Percentiles rank a stretch among this genome's conserved stretches.
These are phyloP conservation scores for Iberis amara DNA, from an alignment of 441 rosid genomes.

Conservation along the genomic window DNA sequence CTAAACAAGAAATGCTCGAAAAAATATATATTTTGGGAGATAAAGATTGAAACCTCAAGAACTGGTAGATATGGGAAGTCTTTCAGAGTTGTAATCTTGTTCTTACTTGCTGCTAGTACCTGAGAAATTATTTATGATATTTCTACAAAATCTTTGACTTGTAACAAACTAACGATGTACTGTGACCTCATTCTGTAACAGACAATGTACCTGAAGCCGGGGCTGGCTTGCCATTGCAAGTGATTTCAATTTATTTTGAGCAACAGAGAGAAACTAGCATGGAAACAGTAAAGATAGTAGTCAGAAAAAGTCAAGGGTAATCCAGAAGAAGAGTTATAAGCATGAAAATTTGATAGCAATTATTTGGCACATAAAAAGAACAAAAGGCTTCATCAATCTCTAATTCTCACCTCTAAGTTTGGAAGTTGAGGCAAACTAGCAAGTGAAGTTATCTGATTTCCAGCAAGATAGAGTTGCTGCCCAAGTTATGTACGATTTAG, in stretches of 20 bases:
- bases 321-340: slow-evolving; percentile 9
- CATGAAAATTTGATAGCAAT: slow-evolving; percentile 9
- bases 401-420: slow-evolving; percentile 74
- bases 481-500: slow-evolving; percentile 30
- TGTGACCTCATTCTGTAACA: slow-evolving; percentile 23
- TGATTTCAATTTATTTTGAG: slow-evolving; percentile 93
- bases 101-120: slow-evolving; percentile 99
- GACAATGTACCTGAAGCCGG: slow-evolving; percentile 73
- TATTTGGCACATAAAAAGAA: slow-evolving; percentile 1
- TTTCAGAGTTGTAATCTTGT: slow-evolving; percentile 83
- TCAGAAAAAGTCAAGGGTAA: slow-evolving; percentile 6
- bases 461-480: slow-evolving; percentile 99
- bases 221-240: slow-evolving; percentile 99
- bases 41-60: slow-evolving; percentile 64
- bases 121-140: slow-evolving; percentile 31
- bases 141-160: slow-evolving; percentile 9
- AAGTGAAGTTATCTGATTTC: slow-evolving; percentile 96
- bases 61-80: slow-evolving; percentile 88
- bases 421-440: slow-evolving; percentile 94
- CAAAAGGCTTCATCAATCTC: slow-evolving; percentile 10
- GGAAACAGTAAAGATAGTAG: slow-evolving; percentile 12
- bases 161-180: slow-evolving; percentile 19
- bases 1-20: slow-evolving; percentile 10
- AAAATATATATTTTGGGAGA: neutral
- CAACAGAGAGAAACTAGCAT: slow-evolving; percentile 90